Evolutionary conservation across 208 protist species (phyloP), one percentile per base, ranked within the genome.

Genomic region (Leptomonas pyrrhocoris): DNA sequence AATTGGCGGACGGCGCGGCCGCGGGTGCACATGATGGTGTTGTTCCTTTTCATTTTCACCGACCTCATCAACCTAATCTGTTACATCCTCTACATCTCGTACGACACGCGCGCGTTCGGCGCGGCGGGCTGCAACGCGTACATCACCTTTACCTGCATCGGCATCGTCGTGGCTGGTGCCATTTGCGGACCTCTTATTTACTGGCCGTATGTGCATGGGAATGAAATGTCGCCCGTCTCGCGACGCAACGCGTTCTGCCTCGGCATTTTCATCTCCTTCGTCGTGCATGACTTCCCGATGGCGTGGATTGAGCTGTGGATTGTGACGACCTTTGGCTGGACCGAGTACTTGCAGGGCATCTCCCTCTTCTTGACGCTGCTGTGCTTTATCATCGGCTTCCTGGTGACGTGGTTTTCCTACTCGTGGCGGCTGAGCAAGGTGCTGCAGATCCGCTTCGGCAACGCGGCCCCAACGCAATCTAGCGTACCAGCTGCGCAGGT

Each of bases 231-330:
- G 13, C 86, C 83, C 2, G 77, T 74, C 46, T 82, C 78, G 31
- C 75, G 92, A 27, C 68, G 81, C 43, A 88, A 92, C 55, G 61
- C 72, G 6, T 30, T 75, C n/a, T 83, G 65, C 36, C 42, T 91
- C 5, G 82, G 58, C 42, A 74, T 94, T 23, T 42, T 71, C 31
- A 73, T 88, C 49, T 88, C 77, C 27, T 92, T 96, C 63, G 60
- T 94, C 13, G 36, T 83, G 4, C 85, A 94, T 51, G 85, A 84
- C 48, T 83, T 96, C 36, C 83, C 92, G 27, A 79, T 92, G 74
- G 73, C 74, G 55, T 91, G 83, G 83, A 58, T 96, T 34, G 86
- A 94, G 54, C 68, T 94, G 51, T 93, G 84, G 73, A 67, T 93
- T n/a, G 77, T 89, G 36, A 83, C 74, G 58, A 64, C 57, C 48